phyloP scores from a whole-genome alignment of 805 yeast species.

The Wickerhamomyces silvicola region DNA sequence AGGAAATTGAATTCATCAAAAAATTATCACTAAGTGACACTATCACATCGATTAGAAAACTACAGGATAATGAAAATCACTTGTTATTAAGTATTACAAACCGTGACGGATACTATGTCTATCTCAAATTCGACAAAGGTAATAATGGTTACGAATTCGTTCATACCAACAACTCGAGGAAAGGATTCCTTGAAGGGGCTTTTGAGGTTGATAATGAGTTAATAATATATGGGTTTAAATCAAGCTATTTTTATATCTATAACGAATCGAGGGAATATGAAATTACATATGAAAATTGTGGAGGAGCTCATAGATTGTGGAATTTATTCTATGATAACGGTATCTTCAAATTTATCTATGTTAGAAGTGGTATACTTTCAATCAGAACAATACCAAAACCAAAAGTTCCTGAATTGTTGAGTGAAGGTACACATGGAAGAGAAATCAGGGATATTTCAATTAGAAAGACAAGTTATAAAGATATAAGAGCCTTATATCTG shows the following conservation, averaged over 20 bases:
- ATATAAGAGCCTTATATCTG: conserved; percentile 38
- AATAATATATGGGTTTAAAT: conserved; percentile 74
- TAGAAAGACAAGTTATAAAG: conserved; percentile 26
- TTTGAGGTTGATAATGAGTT: conserved; percentile 38
- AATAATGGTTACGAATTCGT: conserved; percentile 23
- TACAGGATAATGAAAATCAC: conserved; percentile 22
- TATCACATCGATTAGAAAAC: conserved; percentile 44
- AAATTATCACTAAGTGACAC: conserved; percentile 63
- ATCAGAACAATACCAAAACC: conserved; percentile 28
- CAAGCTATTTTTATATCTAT: conserved; percentile 71
- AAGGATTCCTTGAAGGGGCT: conserved; percentile 81
- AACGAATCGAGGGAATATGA: conserved; percentile 75
- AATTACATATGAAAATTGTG: conserved; percentile 66
- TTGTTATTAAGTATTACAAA: conserved; percentile 41
- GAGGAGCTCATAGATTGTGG: conserved; percentile 92
- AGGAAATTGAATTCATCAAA: conserved; percentile 27
- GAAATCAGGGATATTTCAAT: conserved; percentile 75
- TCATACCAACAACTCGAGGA: conserved; percentile 57
- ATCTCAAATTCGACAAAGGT: conserved; percentile 26
- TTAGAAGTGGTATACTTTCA: conserved; percentile 47
- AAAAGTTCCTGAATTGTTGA: conserved; percentile 28
- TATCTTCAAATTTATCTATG: conserved; percentile 45
- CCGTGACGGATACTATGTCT: conserved; percentile 60
- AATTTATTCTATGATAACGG: conserved; percentile 30
- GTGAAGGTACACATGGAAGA: conserved; percentile 81